Evolutionary conservation across 2,329 filamentous ascomycete genomes (phyloP), one percentile per base, ranked within the genome.

Genomic region (Fusarium temperatum): DNA sequence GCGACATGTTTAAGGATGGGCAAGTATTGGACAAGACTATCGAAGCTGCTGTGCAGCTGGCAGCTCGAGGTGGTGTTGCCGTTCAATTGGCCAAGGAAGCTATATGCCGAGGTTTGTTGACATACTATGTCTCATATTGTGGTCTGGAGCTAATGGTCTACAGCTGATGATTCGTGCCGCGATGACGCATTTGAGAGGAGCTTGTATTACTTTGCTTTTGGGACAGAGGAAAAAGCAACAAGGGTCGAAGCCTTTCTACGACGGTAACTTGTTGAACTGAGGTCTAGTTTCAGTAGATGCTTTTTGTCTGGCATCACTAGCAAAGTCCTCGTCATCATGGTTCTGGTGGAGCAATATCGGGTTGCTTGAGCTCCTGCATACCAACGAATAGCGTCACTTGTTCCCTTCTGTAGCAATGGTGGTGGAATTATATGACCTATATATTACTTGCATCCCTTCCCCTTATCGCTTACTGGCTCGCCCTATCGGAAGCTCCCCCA

Each of bases 151-250:
- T 61, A 28, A 66, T 48, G 36, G 48, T 32, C 32, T 48, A 8
- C 32, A 59, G 79, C 74, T 47, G 78, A 81, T 63, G 73, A 71
- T 47, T 60, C 77, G 38, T 76, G 75, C 39, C 72, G 76, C 30
- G 78, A 81, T 60, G 80, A 82, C 61, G 74, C 79, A 41, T 78
- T 82, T 47, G 81, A 83, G 70, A 76, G 81, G 56, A 75, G 77
- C 57, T 70, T 83, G 36, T 83, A 83, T 66, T 82, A 82, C 62
- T 76, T 78, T 55, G 80, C 82, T 39, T 82, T 83, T 74, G 78
- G 78, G 6, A 80, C 75, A n/a, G 62, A 71, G 32, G 44, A 66
- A 59, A 73, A 70, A 54, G 60, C 42, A 61, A 66, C 63, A 41
- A 70, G 56, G 22, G 53, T 68, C 28, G 61, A 59, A 42, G 53